These are phyloP conservation scores for Zizania palustris DNA, from an alignment of 202 grass and related monocot species.

Conservation along the genomic window DNA sequence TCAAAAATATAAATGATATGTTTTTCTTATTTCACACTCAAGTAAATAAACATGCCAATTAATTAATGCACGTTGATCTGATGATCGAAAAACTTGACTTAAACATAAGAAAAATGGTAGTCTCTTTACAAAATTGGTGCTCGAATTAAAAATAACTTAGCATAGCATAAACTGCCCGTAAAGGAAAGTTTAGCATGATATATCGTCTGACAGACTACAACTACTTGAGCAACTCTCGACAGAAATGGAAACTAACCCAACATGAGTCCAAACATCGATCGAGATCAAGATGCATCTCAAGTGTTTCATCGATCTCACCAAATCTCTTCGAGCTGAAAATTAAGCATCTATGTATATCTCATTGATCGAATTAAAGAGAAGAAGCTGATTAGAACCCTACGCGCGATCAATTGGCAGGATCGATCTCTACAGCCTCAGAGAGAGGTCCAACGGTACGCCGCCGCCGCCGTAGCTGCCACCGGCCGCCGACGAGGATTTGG, in stretches of 20 bases:
- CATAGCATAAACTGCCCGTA: too few relatives aligned
- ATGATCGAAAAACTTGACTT: too few relatives aligned
- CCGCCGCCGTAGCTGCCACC: background rate
- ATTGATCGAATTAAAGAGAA: conserved; percentile 9
- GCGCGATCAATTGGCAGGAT: background rate
- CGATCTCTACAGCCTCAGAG: conserved; percentile 48
- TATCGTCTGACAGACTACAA: too few relatives aligned
- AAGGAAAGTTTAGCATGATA: too few relatives aligned
- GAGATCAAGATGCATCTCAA: background rate
- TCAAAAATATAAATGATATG: too few relatives aligned
- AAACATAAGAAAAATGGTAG: too few relatives aligned
- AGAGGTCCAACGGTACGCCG: conserved; percentile 38
- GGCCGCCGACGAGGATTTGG: conserved; percentile 10
- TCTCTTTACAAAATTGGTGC: too few relatives aligned
- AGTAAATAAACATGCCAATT: too few relatives aligned
- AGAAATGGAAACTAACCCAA: background rate
- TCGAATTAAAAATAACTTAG: too few relatives aligned
- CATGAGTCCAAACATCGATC: background rate
- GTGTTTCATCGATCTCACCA: too few relatives aligned
- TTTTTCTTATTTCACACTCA: too few relatives aligned
- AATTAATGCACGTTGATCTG: too few relatives aligned
- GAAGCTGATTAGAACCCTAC: conserved; percentile 30
- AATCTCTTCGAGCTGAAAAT: background rate
- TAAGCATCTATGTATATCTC: background rate
- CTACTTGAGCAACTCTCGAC: background rate